A percentile compares a stretch with the other conserved stretches of the same genome.
phyloP scores from a whole-genome alignment of 345 rosid species.

The Nephelium lappaceum region DNA sequence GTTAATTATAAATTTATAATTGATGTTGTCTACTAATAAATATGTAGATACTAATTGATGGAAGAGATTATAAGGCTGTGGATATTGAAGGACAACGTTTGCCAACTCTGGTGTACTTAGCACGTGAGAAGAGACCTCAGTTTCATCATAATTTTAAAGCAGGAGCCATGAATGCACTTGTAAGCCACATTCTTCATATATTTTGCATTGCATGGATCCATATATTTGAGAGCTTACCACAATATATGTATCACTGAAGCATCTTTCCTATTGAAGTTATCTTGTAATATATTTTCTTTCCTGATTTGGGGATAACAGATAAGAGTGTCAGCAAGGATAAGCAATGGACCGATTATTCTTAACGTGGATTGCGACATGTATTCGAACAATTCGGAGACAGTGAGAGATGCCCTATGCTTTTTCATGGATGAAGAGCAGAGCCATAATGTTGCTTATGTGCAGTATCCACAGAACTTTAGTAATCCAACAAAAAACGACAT shows the following conservation, averaged over 20 bases:
- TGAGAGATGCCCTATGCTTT: constrained; percentile 45
- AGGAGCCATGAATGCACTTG: constrained; percentile 55
- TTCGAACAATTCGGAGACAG: constrained; percentile 33
- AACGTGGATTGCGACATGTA: constrained; percentile 54
- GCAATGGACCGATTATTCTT: constrained; percentile 40
- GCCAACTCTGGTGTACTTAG: constrained; percentile 47
- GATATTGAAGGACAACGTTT: constrained; percentile 28
- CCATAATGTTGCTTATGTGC: constrained; percentile 40
- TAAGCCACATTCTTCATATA: neutral
- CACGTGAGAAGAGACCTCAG: constrained; percentile 51
- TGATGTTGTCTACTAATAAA: neutral
- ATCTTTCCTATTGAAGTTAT: neutral
- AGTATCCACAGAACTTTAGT: constrained; percentile 36
- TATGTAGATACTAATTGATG: constrained; percentile 28
- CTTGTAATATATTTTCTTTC: neutral
- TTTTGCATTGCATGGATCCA: neutral
- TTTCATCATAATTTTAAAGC: constrained; percentile 53
- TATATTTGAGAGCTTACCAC: neutral
- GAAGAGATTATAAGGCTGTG: constrained; percentile 26
- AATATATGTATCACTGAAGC: neutral
- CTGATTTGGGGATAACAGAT: constrained; percentile 23
- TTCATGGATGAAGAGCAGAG: constrained; percentile 47
- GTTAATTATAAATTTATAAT: too few species aligned
- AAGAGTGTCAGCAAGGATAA: constrained; percentile 44
- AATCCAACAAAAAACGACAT: constrained; percentile 42